These are phyloP conservation scores for Cynanchum wilfordii DNA, from an alignment of 257 asterid genomes.

Conservation along the genomic window DNA sequence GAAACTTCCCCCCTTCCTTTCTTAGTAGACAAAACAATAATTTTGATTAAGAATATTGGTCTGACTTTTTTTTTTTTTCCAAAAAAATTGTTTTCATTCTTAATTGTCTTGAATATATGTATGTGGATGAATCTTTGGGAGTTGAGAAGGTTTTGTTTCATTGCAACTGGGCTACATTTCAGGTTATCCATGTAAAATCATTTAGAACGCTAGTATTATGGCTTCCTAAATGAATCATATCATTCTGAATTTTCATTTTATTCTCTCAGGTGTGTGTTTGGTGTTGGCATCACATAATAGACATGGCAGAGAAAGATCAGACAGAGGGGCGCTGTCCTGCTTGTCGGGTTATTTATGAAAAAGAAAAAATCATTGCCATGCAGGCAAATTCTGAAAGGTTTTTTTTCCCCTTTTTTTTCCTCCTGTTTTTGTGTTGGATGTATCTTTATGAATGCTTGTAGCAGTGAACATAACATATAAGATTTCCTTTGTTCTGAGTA, in stretches of 20 bases:
- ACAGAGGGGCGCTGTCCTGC: constrained; percentile 95
- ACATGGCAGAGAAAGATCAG: constrained; percentile 88
- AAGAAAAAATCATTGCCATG: constrained; percentile 77
- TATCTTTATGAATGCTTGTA: constrained; percentile 14
- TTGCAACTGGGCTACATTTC: not conserved
- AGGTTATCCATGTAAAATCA: not conserved
- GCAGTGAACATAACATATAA: constrained; percentile 17
- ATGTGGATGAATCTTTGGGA: not conserved
- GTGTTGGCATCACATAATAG: constrained; percentile 98
- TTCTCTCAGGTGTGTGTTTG: constrained; percentile 72
- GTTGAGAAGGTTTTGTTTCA: not conserved
- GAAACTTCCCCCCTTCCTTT: not conserved
- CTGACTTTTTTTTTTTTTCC: not conserved
- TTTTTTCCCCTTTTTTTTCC: no score
- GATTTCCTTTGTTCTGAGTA: constrained; percentile 16
- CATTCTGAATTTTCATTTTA: constrained; percentile 10
- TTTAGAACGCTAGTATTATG: not conserved
- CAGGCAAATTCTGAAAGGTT: constrained; percentile 78
- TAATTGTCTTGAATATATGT: not conserved
- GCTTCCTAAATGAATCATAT: not conserved
- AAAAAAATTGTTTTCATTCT: not conserved
- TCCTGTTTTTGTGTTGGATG: constrained; percentile 12
- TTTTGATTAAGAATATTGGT: not conserved
- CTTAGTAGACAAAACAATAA: not conserved
- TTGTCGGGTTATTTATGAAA: constrained; percentile 74